These are phyloP conservation scores for Amyloporia xantha DNA, from an alignment of 768 basidiomycete genomes.

Conservation along the genomic window DNA sequence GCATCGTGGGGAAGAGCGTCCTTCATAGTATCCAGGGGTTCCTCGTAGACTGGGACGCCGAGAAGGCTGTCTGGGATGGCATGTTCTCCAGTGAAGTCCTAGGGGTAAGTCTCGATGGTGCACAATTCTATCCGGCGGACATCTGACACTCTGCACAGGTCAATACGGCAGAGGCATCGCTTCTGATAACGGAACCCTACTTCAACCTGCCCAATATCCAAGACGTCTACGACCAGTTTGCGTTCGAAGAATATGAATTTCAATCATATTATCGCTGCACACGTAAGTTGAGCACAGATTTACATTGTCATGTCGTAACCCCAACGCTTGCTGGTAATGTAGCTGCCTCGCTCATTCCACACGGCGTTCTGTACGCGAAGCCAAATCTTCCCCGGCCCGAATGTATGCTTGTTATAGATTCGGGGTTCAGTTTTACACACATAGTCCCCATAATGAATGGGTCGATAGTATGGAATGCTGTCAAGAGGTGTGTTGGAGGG, in stretches of 20 bases:
- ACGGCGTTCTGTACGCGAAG: constrained; percentile 61
- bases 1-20: not conserved
- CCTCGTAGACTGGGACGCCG: constrained; percentile 90
- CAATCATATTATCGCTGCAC: constrained; percentile 73
- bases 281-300: too few relatives aligned
- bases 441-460: constrained; percentile 78
- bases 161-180: constrained; percentile 61
- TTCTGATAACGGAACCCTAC: constrained; percentile 90
- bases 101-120: constrained; percentile 8
- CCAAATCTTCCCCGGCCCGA: constrained; percentile 52
- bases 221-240: constrained; percentile 89
- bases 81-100: constrained; percentile 59
- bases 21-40: constrained; percentile 58
- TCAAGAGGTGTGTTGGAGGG: constrained; percentile 53
- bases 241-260: constrained; percentile 97
- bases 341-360: constrained; percentile 79
- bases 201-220: constrained; percentile 91
- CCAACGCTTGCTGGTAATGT: too few relatives aligned
- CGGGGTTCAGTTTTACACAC: constrained; percentile 93
- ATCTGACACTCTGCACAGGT: constrained; percentile 38
- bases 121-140: not conserved
- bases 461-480: constrained; percentile 69
- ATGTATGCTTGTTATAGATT: constrained; percentile 79
- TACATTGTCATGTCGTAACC: too few relatives aligned
- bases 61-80: constrained; percentile 93